Evolutionary conservation across 2,329 filamentous ascomycete genomes (phyloP).

Genomic region (Ascochyta koolunga): DNA sequence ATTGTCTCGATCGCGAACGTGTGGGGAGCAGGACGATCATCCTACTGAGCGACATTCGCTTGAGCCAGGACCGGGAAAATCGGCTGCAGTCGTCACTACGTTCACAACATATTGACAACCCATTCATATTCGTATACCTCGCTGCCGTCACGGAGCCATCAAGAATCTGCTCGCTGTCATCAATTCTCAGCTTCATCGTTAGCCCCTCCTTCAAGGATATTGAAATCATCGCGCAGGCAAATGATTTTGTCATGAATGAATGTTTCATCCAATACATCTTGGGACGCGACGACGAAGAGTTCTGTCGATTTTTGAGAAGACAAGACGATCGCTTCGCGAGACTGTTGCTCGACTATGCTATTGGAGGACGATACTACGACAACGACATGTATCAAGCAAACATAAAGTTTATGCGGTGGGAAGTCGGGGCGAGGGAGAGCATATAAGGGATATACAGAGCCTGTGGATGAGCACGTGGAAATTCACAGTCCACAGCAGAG

Average conservation of each 20-base stretch:
- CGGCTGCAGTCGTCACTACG: slow-evolving; percentile 19
- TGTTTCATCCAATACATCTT: slow-evolving; percentile 29
- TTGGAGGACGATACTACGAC: slow-evolving; percentile 22
- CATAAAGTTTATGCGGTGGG: slow-evolving; percentile 31
- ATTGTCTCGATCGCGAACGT: slow-evolving; percentile 25
- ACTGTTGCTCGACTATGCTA: slow-evolving; percentile 28
- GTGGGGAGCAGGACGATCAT: slow-evolving; percentile 21
- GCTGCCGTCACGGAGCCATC: slow-evolving; percentile 15
- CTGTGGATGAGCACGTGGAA: not conserved
- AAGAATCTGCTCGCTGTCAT: slow-evolving; percentile 13
- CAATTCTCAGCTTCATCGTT: slow-evolving; percentile 23
- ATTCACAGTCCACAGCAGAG: too few species aligned
- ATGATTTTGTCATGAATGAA: slow-evolving; percentile 27
- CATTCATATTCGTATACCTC: slow-evolving; percentile 26
- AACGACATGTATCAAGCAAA: slow-evolving; percentile 27
- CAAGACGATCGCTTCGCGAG: slow-evolving; percentile 27
- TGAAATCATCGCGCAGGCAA: slow-evolving; percentile 21
- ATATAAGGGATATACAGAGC: slow-evolving; percentile 3
- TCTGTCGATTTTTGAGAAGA: slow-evolving; percentile 30
- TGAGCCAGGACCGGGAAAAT: slow-evolving; percentile 22
- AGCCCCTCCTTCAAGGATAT: slow-evolving; percentile 27
- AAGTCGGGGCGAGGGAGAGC: slow-evolving; percentile 27
- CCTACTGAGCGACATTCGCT: slow-evolving; percentile 26
- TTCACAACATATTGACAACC: slow-evolving; percentile 15
- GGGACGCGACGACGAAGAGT: slow-evolving; percentile 22